These are phyloP conservation scores for Cercospora citrullina DNA, from an alignment of 2,329 filamentous ascomycete genomes.

Conservation along the genomic window DNA sequence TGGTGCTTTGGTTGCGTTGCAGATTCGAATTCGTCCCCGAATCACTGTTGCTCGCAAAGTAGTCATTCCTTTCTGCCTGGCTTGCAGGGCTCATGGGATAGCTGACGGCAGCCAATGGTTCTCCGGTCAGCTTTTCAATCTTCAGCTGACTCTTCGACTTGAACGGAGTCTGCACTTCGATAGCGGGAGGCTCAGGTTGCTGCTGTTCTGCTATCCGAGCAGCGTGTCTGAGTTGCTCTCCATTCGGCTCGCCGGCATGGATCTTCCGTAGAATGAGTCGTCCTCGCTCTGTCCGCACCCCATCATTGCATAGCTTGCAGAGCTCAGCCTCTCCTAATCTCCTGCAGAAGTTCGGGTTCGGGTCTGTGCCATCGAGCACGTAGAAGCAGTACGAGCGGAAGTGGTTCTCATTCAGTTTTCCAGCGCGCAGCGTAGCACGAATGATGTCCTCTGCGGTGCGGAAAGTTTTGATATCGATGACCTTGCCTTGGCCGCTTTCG, in stretches of 20 bases:
- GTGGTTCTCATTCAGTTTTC: conserved; percentile 83
- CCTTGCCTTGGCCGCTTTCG: conserved; percentile 85
- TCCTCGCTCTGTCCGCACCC: conserved; percentile 80
- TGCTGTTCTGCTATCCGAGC: conserved; percentile 89
- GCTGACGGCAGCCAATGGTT: conserved; percentile 80
- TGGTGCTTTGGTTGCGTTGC: conserved; percentile 36
- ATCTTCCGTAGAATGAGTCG: conserved; percentile 88
- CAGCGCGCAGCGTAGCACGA: conserved; percentile 82
- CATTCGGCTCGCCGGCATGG: conserved; percentile 85
- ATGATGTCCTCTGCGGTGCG: conserved; percentile 91
- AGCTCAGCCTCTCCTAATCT: conserved; percentile 83
- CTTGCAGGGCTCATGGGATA: conserved; percentile 84
- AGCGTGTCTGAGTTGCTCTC: conserved; percentile 81
- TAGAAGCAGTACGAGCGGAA: conserved; percentile 97
- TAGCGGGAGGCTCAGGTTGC: conserved; percentile 55
- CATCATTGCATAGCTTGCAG: conserved; percentile 86
- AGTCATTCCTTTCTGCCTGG: conserved; percentile 63
- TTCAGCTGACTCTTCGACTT: conserved; percentile 83
- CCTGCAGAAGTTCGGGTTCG: conserved; percentile 77
- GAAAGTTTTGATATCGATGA: conserved; percentile 89
- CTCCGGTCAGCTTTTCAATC: conserved; percentile 84
- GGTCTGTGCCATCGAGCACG: conserved; percentile 80
- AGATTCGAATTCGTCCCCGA: conserved; percentile 23
- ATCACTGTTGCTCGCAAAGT: conserved; percentile 43
- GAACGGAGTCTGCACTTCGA: conserved; percentile 55